Conservation (phyloP, 2,329 filamentous ascomycete genomes). For the Phaeoacremonium minimum region DNA sequence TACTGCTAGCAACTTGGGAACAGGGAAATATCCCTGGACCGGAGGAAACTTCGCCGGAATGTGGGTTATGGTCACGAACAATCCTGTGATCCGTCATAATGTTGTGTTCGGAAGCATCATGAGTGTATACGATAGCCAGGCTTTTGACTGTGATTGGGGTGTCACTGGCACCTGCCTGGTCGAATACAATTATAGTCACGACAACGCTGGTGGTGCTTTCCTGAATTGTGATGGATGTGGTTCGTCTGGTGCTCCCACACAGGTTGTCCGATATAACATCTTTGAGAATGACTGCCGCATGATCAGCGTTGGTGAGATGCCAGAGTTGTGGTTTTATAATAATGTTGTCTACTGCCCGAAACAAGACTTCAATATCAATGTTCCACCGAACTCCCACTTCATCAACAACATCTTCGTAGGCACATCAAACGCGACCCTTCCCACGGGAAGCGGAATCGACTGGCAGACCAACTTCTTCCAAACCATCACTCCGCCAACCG, state of each 20-base stretch:
- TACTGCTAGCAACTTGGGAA: conserved; percentile 14
- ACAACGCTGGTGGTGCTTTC: conserved; percentile 19
- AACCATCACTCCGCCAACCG: conserved; percentile 7
- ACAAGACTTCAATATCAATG: conserved; percentile 12
- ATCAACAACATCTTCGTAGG: conserved; percentile 20
- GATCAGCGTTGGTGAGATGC: conserved; percentile 14
- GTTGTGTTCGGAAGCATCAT: conserved; percentile 18
- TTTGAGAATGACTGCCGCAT: conserved; percentile 19
- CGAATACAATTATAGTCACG: conserved; percentile 19
- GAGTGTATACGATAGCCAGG: conserved; percentile 15
- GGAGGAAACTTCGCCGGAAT: conserved; percentile 20
- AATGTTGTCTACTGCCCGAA: conserved; percentile 18
- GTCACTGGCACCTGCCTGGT: conserved; percentile 18
- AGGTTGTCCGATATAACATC: conserved; percentile 19
- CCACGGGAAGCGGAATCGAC: conserved; percentile 8
- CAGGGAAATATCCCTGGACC: conserved; percentile 16
- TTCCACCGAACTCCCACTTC: conserved; percentile 12
- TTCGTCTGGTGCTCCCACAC: conserved; percentile 13
- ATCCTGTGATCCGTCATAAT: conserved; percentile 14
- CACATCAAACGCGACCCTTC: conserved; percentile 12
- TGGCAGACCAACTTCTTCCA: conserved; percentile 18
- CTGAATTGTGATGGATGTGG: conserved; percentile 20
- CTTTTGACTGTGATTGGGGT: conserved; percentile 20
- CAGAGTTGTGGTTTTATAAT: conserved; percentile 17
- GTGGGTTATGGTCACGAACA: conserved; percentile 17